Evolutionary conservation across 179 eudicot genomes (phyloP).

Genomic region (Spinacia oleracea): DNA sequence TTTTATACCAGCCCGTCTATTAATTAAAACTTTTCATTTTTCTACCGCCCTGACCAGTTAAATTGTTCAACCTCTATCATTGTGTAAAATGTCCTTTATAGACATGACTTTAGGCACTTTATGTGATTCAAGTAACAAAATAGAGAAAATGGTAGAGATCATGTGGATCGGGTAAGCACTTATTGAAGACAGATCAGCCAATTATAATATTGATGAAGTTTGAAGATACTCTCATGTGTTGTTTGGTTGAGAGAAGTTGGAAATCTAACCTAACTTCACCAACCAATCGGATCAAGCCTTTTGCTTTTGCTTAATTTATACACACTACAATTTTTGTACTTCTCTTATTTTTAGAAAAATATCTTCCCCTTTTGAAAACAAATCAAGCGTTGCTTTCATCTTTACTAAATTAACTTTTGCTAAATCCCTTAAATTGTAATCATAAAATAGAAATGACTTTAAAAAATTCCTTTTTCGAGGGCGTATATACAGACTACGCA

Average conservation of each 20-base stretch:
- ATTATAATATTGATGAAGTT: not conserved
- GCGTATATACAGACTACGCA: too few species aligned
- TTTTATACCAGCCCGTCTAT: too few species aligned
- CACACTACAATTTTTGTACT: not conserved
- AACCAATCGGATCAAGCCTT: not conserved
- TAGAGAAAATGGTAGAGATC: not conserved
- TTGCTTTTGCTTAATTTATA: not conserved
- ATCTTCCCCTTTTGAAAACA: not conserved
- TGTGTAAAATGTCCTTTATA: too few species aligned
- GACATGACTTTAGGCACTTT: slow-evolving; percentile 7
- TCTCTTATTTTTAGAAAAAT: not conserved
- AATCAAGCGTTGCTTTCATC: too few species aligned
- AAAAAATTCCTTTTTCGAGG: too few species aligned
- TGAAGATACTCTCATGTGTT: slow-evolving; percentile 12
- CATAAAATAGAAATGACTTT: too few species aligned
- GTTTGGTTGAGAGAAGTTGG: slow-evolving; percentile 23
- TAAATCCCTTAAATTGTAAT: too few species aligned
- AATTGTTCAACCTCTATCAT: too few species aligned
- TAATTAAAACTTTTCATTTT: too few species aligned
- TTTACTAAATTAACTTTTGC: too few species aligned
- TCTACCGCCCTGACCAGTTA: too few species aligned
- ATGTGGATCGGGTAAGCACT: slow-evolving; percentile 24
- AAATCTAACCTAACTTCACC: slow-evolving; percentile 26
- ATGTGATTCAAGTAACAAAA: not conserved
- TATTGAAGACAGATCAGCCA: slow-evolving; percentile 12